phyloP scores from a whole-genome alignment of 257 asterid species.

The Paraleonurus japonicus region DNA sequence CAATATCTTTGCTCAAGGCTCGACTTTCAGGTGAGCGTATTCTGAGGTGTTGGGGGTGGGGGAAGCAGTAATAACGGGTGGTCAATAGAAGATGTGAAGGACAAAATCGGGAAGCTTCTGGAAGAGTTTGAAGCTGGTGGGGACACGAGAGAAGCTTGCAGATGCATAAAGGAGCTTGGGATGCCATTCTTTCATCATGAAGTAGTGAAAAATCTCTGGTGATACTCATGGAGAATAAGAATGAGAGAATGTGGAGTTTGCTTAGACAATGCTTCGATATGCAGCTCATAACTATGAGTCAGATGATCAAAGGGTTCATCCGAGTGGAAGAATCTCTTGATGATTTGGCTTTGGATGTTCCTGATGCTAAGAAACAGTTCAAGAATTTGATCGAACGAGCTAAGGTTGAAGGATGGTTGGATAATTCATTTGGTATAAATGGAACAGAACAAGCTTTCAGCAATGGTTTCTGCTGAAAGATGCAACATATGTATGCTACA shows the following conservation, averaged over 20 bases:
- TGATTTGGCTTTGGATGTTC: constrained; percentile 88
- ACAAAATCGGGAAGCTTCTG: constrained; percentile 61
- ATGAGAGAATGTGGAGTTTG: constrained; percentile 65
- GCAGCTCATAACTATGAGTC: constrained; percentile 75
- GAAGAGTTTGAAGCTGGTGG: constrained; percentile 86
- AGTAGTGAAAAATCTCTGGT: constrained; percentile 78
- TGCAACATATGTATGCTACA: background rate
- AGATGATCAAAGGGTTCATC: constrained; percentile 75
- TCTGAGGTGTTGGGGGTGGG: constrained; percentile 88
- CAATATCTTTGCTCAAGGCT: constrained; percentile 65
- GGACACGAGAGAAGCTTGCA: constrained; percentile 73
- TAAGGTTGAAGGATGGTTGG: constrained; percentile 71
- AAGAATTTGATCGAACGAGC: constrained; percentile 47
- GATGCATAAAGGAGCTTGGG: constrained; percentile 85
- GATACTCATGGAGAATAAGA: constrained; percentile 67
- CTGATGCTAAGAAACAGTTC: constrained; percentile 74
- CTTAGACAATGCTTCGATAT: constrained; percentile 62
- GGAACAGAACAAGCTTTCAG: constrained; percentile 34
- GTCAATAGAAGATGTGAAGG: constrained; percentile 83
- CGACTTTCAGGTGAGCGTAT: constrained; percentile 87
- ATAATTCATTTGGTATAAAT: constrained; percentile 39
- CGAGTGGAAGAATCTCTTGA: constrained; percentile 73
- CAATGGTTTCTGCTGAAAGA: constrained; percentile 22
- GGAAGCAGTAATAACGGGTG: constrained; percentile 64
- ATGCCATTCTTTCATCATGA: constrained; percentile 97